Evolutionary conservation across 768 basidiomycete genomes (phyloP), one percentile per base, ranked within the genome.

Genomic region (Grammothele lineata): DNA sequence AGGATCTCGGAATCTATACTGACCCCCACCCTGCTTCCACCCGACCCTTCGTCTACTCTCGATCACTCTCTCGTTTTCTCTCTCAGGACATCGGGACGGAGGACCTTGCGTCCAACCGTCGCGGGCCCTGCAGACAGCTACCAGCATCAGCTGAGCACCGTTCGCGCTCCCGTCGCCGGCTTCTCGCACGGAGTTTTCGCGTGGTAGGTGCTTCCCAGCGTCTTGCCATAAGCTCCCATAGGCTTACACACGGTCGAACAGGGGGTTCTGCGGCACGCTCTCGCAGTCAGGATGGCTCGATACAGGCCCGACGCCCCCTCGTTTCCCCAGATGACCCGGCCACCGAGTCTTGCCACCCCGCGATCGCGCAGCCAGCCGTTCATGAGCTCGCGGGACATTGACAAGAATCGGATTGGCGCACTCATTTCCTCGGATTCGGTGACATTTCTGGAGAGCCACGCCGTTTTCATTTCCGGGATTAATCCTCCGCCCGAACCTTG

Each of bases 381-480:
- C 37, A 38, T 38, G 9, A 18, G n/a, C 21, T 14, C 12, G 24
- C 40, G 15, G 6, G 15, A 17, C 27, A n/a, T 30, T 18, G 26
- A 11, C 12, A 21, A 19, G 12, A 17, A 19, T 47, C 36, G 40
- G 40, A 37, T 39, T 33, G 37, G 42, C 38, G 43, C 23, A 19
- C 15, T 19, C 34, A 40, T 25, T 18, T 37, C 27, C 42, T 47
- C 18, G 38, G 11, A 44, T 34, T 37, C 39, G 37, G 42, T 47
- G 51, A 37, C 45, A 36, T 19, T 21, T 38, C 42, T 38, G 23
- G 32, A 12, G 19, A 37, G 48, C n/a, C 51, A 53, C 51, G 46
- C 51, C 51, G 11, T 21, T 48, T 53, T 53, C 37, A 53, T 53
- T n/a, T 53, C 51, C 51, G 51, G 47, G 12, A 45, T 48, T 44